These are phyloP conservation scores for Paraconiothyrium brasiliense DNA, from an alignment of 2,329 filamentous ascomycete genomes.

Conservation along the genomic window DNA sequence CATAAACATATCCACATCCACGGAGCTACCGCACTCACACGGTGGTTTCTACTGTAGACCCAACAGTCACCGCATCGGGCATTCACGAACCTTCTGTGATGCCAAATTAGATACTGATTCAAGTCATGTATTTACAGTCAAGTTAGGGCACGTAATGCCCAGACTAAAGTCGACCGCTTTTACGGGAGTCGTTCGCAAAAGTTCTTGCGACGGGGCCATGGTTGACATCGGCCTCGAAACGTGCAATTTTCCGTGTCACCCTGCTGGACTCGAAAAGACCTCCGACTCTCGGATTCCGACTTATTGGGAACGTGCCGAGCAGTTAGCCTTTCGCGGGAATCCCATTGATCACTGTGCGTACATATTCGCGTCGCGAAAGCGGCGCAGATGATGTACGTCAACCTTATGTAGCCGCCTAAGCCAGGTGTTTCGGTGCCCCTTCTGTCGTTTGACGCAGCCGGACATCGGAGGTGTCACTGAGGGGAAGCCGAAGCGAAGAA, in stretches of 20 bases:
- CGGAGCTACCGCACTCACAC: not conserved
- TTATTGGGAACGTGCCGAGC: conserved; percentile 13
- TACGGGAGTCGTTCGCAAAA: too few species aligned
- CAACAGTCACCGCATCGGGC: too few species aligned
- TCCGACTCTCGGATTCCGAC: conserved; percentile 18
- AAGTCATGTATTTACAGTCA: too few species aligned
- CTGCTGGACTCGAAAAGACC: not conserved
- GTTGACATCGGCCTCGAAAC: conserved; percentile 14
- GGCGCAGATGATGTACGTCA: not conserved
- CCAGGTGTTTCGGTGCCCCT: not conserved
- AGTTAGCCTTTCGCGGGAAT: conserved; percentile 1
- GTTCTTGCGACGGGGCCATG: not conserved
- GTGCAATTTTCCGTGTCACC: conserved; percentile 24
- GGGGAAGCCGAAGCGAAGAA: conserved; percentile 28
- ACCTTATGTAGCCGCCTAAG: conserved; percentile 1
- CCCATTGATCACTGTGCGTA: not conserved
- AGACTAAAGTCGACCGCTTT: too few species aligned
- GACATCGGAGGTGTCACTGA: conserved; percentile 32
- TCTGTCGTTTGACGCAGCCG: conserved; percentile 10
- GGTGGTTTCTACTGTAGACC: too few species aligned
- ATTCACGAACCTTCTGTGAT: too few species aligned
- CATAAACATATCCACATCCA: not conserved
- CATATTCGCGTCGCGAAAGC: not conserved
- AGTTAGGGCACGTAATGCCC: too few species aligned
- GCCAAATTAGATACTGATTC: too few species aligned